Percentiles rank a stretch among this genome's conserved stretches.
Conservation (phyloP, 164 flowering plant genomes). For the Nelumbo lutea region DNA sequence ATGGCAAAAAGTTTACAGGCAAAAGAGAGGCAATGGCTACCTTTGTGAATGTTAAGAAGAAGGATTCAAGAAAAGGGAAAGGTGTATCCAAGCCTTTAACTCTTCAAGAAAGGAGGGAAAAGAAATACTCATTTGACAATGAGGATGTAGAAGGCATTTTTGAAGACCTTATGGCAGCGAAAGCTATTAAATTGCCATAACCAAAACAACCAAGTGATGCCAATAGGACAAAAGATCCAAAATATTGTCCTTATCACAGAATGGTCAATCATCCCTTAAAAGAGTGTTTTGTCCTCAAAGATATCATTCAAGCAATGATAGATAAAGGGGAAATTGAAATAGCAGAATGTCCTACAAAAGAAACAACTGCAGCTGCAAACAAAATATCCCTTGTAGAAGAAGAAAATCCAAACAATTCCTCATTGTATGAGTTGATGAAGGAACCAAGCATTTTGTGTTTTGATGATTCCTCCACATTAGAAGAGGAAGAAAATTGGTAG, state of each 20-base stretch:
- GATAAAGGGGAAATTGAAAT: not conserved
- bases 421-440: not conserved
- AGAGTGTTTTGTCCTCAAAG: not conserved
- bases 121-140: not conserved
- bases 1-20: not conserved
- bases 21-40: not conserved
- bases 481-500: not conserved
- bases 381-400: not conserved
- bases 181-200: no score
- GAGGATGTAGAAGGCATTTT: not conserved
- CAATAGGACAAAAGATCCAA: no score
- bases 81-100: not conserved
- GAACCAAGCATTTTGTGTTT: not conserved
- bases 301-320: not conserved
- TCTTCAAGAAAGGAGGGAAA: not conserved
- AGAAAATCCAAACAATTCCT: not conserved
- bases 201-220: no score
- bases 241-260: no score
- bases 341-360: not conserved
- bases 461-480: not conserved
- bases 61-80: not conserved
- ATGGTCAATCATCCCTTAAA: not conserved
- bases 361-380: not conserved
- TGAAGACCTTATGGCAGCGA: no score
- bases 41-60: not conserved